Base-by-base conservation (phyloP, 306 rosid species). In the Prunus mongolica region DNA sequence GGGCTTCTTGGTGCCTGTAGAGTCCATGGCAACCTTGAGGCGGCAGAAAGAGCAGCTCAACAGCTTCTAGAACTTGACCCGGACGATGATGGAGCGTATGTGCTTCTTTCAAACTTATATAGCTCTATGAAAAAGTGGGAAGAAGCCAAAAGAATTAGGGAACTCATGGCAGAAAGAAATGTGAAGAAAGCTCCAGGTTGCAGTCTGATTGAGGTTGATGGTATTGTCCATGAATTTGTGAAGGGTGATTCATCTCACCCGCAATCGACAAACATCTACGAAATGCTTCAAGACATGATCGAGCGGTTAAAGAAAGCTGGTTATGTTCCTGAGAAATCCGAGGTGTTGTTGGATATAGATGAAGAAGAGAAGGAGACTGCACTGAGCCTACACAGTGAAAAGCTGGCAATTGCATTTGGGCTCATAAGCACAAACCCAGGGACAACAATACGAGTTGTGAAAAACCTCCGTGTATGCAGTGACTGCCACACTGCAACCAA, bases 321-420 rank as follows among this genome's bases (percentile, higher is more conserved):
- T 27, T 54, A 62, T 75, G 76, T 63, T 55, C 69, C 77, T 13
- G 73, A 73, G 73, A 82, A 13, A 54, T 73, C 80, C n/a, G 75
- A 65, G 74, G 80, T 55, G 4, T 15, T 65, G 72, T 60, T 74
- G 22, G 80, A 79, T 24, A 71, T 76, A 71, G 81, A 79, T 32
- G 75, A 79, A 38, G 83, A 79, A 50, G 87, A 83, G 49, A 75
- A 79, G 54, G 83, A 79, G 83, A 71, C 83, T 65, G 78, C 81
- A 49, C 78, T 75, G 51, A 16, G 69, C 76, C 81, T 79, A 27
- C 81, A 79, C 69, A 71, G 78, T 19, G 73, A 83, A 56, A 83
- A 83, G 50, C 76, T 79, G 46, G 79, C 80, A 9, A 82, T 74
- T 63, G 86, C 78, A 56, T 83, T 74, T 49, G 83, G 80, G 28